Evolutionary conservation across 228 moss, liverwort and hornwort genomes (phyloP), one percentile per base, ranked within the genome.

Genomic region (Sphagnum fallax): DNA sequence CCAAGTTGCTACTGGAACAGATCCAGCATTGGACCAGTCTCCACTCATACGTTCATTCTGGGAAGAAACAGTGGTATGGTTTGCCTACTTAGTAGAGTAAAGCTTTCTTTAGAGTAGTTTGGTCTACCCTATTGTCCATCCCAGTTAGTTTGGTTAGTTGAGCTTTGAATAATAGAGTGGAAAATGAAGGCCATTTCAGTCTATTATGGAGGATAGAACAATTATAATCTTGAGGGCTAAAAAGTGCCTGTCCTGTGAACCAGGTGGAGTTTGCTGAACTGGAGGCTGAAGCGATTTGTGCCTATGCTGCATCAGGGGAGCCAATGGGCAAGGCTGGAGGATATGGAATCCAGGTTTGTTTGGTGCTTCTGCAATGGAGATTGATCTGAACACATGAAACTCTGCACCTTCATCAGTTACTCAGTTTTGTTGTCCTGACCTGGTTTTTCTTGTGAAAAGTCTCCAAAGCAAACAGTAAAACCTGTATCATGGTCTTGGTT

Each of bases 281-380:
- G 71, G 89, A 90, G 53, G 82, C 80, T 53, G 87, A 90, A 76
- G 87, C 92, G 48, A 98, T 98, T 66, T 67, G 77, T 82, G 90
- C 92, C 65, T 98, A 98, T 65, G 69, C 94, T 79, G 87, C 88
- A 61, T 90, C 94, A 67, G 94, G 92, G 70, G 98, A 98, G 73
- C 92, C 98, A 68, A 90, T 98, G 90, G 98, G 92, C 69, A 98
- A 98, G 81, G 98, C 98, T 62, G 98, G 98, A 52, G 98, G 89
- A 49, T 98, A 98, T 79, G 98, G 98, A 47, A 94, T 98, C 71
- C 96, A 95, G 89, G 95, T 95, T 68, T 75, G 73, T 67, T 51
- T 18, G 50, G 47, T 4, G 32, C 10, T 58, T 71, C 61, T 10
- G 7, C 14, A 4, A 47, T 32, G 32, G 32, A 32, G 2, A 32